These are phyloP conservation scores for Monilinia fructigena DNA, from an alignment of 2,329 filamentous ascomycete species.

Conservation along the genomic window DNA sequence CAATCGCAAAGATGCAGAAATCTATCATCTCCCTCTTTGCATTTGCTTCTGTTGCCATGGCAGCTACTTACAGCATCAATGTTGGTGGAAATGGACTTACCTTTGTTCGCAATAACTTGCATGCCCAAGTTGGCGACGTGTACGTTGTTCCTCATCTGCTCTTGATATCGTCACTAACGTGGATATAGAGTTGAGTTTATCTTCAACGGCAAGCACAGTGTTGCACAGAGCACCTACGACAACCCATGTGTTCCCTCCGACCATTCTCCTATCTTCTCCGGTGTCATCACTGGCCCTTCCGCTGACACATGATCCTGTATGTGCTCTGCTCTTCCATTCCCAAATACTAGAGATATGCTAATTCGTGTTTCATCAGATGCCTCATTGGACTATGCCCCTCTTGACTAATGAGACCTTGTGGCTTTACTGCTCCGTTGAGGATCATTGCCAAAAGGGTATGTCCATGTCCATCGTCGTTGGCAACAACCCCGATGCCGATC, in stretches of 20 bases:
- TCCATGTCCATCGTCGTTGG: slow-evolving; percentile 43
- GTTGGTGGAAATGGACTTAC: slow-evolving; percentile 56
- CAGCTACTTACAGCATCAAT: slow-evolving; percentile 57
- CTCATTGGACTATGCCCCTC: slow-evolving; percentile 69
- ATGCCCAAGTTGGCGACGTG: slow-evolving; percentile 55
- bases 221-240: slow-evolving; percentile 76
- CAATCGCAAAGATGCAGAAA: slow-evolving; percentile 7
- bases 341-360: neutral
- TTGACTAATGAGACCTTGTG: slow-evolving; percentile 70
- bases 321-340: neutral
- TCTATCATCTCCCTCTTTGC: slow-evolving; percentile 2
- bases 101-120: slow-evolving; percentile 66
- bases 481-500: slow-evolving; percentile 31
- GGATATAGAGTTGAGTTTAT: slow-evolving; percentile 2
- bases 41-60: neutral
- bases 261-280: slow-evolving; percentile 58
- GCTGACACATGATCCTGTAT: neutral
- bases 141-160: slow-evolving; percentile 52
- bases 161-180: slow-evolving; percentile 54
- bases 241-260: slow-evolving; percentile 64
- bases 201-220: slow-evolving; percentile 65
- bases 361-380: slow-evolving; percentile 44
- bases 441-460: slow-evolving; percentile 62
- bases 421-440: slow-evolving; percentile 73
- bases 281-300: slow-evolving; percentile 54